Base-by-base conservation (phyloP, 495 filamentous ascomycete genomes). In the Neurospora intermedia region DNA sequence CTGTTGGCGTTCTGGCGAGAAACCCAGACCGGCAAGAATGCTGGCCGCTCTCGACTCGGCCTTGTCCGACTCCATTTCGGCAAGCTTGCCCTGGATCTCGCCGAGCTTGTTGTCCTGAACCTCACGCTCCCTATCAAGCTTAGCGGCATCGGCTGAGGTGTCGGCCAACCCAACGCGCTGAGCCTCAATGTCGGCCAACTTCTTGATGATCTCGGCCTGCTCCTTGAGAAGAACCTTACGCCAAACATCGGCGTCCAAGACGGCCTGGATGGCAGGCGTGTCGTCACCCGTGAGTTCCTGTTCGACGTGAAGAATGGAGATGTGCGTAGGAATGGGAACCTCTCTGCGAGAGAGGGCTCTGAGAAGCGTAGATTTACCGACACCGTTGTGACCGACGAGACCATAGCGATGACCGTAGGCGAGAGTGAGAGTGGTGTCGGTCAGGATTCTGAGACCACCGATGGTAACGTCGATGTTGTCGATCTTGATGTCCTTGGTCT, bases 21-120 rank as follows among this genome's bases (percentile, higher is more conserved):
- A 99, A 75, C 96, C 96, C 69, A 99, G 88, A 87, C 96, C 96
- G 41, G 96, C 96, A 72, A 99, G 85, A 77, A 99, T 99, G 78
- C 92, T 96, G 15, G 96, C 96, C 9, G 96, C 96, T 78, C 96
- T 87, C 73, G 96, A 91, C 78, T 98, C 96, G 69, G 96, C 96
- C 84, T 97, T 98, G 82, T 99, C 96, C 3, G 96, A 97, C 78
- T 99, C 96, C 96, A 99, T 99, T 80, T 99, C 96, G 40, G 96
- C 87, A 45, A 99, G 89, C 81, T 99, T 99, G 20, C 87, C 80
- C 75, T 98, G 92, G 71, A 98, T 92, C 80, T 99, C 96, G 71
- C 90, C 92, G 62, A 99, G 85, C 8, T 93, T 94, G 62, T 90
- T 88, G 80, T 98, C 96, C 27, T 96, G 86, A 13, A 93, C 94